Evolutionary conservation across 2,329 filamentous ascomycete species (phyloP).

Genomic region (Fusarium coffeatum): DNA sequence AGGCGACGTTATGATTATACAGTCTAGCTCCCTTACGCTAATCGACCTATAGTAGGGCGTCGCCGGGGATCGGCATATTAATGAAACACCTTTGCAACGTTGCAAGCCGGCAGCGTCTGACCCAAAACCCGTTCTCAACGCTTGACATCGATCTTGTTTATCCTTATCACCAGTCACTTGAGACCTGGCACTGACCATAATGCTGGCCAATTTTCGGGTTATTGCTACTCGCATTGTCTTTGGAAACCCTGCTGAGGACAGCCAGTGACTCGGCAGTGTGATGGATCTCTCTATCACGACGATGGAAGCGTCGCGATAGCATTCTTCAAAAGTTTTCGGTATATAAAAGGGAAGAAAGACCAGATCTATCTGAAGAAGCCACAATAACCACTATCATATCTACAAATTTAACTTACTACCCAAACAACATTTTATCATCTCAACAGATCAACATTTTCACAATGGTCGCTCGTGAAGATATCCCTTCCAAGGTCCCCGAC

Average conservation of each 20-base stretch:
- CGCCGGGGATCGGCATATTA: background rate
- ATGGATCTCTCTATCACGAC: background rate
- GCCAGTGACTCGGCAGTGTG: conserved; percentile 13
- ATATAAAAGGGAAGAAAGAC: background rate
- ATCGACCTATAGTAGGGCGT: background rate
- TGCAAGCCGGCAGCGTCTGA: background rate
- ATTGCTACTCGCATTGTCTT: background rate
- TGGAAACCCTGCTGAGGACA: conserved; percentile 11
- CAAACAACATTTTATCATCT: background rate
- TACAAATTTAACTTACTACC: background rate
- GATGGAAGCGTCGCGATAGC: background rate
- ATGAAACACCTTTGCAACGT: conserved; percentile 23
- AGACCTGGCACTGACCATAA: conserved; percentile 1
- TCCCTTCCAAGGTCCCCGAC: conserved; percentile 14
- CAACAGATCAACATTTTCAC: background rate
- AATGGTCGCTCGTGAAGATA: conserved; percentile 25
- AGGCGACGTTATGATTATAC: background rate
- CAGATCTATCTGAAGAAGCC: background rate
- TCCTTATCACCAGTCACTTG: conserved; percentile 16
- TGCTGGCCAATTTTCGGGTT: background rate
- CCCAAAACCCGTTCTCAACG: background rate
- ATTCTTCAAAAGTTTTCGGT: background rate
- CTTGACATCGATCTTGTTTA: background rate
- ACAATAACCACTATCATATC: background rate
- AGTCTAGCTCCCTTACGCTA: background rate